Evolutionary conservation across 2,329 filamentous ascomycete species (phyloP), one percentile per base, ranked within the genome.

Genomic region (Fusarium sp.): DNA sequence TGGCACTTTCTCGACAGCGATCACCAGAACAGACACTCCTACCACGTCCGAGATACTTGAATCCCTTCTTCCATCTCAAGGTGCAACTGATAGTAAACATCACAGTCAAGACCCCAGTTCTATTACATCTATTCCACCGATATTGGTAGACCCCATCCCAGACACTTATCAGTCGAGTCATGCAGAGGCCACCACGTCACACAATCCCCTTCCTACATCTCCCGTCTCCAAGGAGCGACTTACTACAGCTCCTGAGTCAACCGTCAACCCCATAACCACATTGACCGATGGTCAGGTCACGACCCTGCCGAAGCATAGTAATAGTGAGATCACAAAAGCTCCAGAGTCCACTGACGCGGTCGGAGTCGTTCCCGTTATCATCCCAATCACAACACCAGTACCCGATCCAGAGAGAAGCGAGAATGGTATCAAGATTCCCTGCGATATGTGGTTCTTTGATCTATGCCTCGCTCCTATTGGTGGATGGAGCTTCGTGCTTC

Each of bases 11-110:
- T 51, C 47, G 0, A 18, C 22, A 35, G 15, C 30, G 1, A 3
- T 32, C 15, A 51, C 30, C 3, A 18, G 0, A 35, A 35, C 47
- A 24, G 47, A 18, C 30, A 3, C 11, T 18, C 10, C 15, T 3
- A 32, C 0, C 22, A 32, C 47, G 22, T 0, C 10, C 6, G 28
- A 14, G 3, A 30, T 22, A 45, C 42, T 26, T 4, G 17, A 45
- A 18, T 32, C 28, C 3, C 0, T n/a, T 9, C 8, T n/a, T 1
- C 0, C 20, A 10, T n/a, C 47, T 5, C 22, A 24, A 50, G 28
- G 11, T 7, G 13, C 10, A 17, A 50, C 28, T 4, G 47, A 32
- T 17, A 12, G 28, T n/a, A 20, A 3, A 17, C 4, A 22, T n/a
- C 28, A 32, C 6, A n/a, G 20, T 4, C 22, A 10, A 1, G 30